Percentiles rank a stretch among this genome's conserved stretches.
phyloP scores from a whole-genome alignment of 148 eudicot genomes.

The Mesembryanthemum crystallinum region DNA sequence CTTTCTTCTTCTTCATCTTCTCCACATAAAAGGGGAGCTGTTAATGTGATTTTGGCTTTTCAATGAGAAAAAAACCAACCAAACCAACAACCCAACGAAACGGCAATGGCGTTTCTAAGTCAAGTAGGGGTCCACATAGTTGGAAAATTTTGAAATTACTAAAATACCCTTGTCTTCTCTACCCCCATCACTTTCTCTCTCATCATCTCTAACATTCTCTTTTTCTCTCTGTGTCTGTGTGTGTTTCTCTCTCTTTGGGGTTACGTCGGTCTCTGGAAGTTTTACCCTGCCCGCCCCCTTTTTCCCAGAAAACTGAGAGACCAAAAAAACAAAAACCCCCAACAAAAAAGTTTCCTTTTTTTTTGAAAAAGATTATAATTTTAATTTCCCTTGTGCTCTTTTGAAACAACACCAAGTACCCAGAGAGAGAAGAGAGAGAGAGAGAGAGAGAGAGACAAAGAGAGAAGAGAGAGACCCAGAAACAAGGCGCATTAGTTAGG shows the following conservation, averaged over 20 bases:
- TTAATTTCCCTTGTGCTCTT: neutral
- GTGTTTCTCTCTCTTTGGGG: conserved; percentile 15
- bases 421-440: conserved; percentile 16
- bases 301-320: neutral
- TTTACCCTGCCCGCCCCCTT: conserved; percentile 14
- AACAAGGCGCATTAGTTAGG: neutral
- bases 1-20: neutral
- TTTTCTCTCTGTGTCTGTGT: neutral
- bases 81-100: conserved; percentile 25
- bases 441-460: conserved; percentile 17
- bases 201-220: neutral
- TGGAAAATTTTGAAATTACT: neutral
- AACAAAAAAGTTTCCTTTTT: conserved; percentile 11
- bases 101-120: conserved; percentile 7
- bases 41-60: neutral
- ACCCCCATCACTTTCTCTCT: neutral
- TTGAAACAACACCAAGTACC: conserved; percentile 31
- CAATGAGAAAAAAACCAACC: no score
- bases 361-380: neutral
- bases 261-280: neutral
- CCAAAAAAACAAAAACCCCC: conserved; percentile 3
- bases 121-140: conserved; percentile 16
- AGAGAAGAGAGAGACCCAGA: neutral
- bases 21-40: conserved; percentile 6
- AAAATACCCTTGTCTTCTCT: conserved; percentile 1